phyloP scores from a whole-genome alignment of 2,329 filamentous ascomycete species.

The Gyromitra esculenta region DNA sequence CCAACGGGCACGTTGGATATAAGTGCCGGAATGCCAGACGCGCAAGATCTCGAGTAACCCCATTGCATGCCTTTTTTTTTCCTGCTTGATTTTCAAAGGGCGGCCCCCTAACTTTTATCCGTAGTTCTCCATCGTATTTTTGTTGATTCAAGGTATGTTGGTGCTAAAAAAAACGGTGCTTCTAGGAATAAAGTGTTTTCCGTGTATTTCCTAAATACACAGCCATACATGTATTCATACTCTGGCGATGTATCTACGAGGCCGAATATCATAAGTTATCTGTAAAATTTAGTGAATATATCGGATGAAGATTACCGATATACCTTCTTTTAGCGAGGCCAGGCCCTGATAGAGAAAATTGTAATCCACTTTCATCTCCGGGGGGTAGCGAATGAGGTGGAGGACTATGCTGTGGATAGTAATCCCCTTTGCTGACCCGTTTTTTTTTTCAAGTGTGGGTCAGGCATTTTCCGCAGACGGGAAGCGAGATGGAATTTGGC shows the following conservation, averaged over 20 bases:
- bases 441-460: background rate
- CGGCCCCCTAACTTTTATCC: background rate
- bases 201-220: background rate
- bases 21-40: background rate
- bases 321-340: conserved; percentile 1
- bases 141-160: background rate
- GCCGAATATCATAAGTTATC: too few relatives aligned
- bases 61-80: background rate
- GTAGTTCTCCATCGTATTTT: background rate
- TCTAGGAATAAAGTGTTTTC: background rate
- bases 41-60: background rate
- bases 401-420: background rate
- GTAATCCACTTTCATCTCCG: background rate
- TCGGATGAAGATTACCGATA: background rate
- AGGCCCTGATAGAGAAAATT: background rate
- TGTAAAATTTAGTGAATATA: background rate
- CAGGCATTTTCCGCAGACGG: background rate
- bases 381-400: background rate
- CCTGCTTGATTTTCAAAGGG: background rate
- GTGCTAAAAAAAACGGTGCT: background rate
- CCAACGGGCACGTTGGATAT: background rate
- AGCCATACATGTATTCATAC: background rate
- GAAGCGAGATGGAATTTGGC: background rate
- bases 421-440: background rate
- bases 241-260: background rate